phyloP scores from a whole-genome alignment of 352 stramenopile genomes.

The Globisporangium middletonii region DNA sequence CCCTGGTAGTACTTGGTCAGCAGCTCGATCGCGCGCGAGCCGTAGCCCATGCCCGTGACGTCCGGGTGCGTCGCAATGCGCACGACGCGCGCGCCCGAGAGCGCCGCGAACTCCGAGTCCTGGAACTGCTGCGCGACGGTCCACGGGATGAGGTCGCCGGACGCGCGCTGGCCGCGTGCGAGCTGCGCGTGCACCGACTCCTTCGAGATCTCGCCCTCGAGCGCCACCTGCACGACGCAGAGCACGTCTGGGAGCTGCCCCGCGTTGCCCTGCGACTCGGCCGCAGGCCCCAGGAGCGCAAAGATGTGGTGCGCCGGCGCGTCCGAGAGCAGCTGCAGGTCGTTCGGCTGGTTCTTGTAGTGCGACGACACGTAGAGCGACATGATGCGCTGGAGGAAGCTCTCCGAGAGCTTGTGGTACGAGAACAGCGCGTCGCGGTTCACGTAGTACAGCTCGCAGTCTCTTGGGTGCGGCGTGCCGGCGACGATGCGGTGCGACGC shows the following conservation, averaged over 20 bases:
- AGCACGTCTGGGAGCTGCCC: conserved; percentile 96
- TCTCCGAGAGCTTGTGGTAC: conserved; percentile 98
- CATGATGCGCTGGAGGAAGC: conserved; percentile 91
- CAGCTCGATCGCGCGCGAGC: conserved; percentile 93
- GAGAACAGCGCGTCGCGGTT: conserved; percentile 99
- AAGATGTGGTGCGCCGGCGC: conserved; percentile 98
- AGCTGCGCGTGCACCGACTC: conserved; percentile 95
- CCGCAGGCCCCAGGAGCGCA: conserved; percentile 93
- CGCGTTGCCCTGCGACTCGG: conserved; percentile 87
- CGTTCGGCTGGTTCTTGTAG: conserved; percentile 99
- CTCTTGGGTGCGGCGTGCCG: conserved; percentile 91
- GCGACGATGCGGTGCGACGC: conserved; percentile 84
- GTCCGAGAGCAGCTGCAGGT: conserved; percentile 98
- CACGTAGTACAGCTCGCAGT: conserved; percentile 99
- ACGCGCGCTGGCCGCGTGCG: conserved; percentile 92
- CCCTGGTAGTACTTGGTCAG: conserved; percentile 98
- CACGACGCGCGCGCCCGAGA: conserved; percentile 96
- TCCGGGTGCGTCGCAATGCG: conserved; percentile 97
- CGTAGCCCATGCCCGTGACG: conserved; percentile 97
- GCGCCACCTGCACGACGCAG: conserved; percentile 95
- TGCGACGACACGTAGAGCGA: conserved; percentile 97
- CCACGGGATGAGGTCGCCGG: conserved; percentile 99
- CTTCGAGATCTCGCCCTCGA: conserved; percentile 97
- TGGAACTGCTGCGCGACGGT: conserved; percentile 99
- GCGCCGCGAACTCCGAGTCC: conserved; percentile 95